Base-by-base conservation (phyloP, 768 basidiomycete genomes). In the Mycena maculata region DNA sequence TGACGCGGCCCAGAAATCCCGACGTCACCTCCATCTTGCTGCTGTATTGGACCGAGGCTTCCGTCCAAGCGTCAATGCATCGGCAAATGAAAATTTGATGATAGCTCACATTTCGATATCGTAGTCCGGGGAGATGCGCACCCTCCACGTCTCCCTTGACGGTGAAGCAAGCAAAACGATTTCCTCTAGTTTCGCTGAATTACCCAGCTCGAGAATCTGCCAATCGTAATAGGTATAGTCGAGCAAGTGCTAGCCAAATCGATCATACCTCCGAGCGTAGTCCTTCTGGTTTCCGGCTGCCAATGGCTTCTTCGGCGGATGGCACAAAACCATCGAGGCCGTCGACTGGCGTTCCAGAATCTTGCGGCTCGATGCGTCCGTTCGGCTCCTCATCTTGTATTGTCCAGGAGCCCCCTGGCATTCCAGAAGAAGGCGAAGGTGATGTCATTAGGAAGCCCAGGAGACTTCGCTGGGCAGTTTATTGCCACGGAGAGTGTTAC, bases 361-460 rank as follows among this genome's bases (percentile, higher is more conserved):
- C n/a, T n/a, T n/a, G n/a, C n/a, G n/a, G 59, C 13, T 25, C 18
- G 18, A 12, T 27, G 25, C 31, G 10, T 7, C 20, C 16, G 27
- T 8, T 15, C 25, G 11, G 13, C 18, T 45, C 55, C 11, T 66
- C 52, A 27, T 67, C 55, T 20, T 58, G 60, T 22, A 48, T 5
- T 7, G 25, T 30, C 55, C 60, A 62, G n/a, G 60, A 67, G 3
- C 66, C 66, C 13, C 66, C 66, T 0, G 66, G 66, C 66, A 67
- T 67, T 42, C 60, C 33, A 1, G 53, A 10, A 54, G 42, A 60
- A 18, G 27, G 23, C 3, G 50, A 28, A 15, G 30, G n/a, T 25
- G 23, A 23, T n/a, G 56, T 3, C 63, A 65, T 63, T 13, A 33
- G 15, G 30, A n/a, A n/a, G 30, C 25, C 6, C 49, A 28, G 27